phyloP scores from a whole-genome alignment of 345 rosid species.

The Diplotaxis tenuifolia region DNA sequence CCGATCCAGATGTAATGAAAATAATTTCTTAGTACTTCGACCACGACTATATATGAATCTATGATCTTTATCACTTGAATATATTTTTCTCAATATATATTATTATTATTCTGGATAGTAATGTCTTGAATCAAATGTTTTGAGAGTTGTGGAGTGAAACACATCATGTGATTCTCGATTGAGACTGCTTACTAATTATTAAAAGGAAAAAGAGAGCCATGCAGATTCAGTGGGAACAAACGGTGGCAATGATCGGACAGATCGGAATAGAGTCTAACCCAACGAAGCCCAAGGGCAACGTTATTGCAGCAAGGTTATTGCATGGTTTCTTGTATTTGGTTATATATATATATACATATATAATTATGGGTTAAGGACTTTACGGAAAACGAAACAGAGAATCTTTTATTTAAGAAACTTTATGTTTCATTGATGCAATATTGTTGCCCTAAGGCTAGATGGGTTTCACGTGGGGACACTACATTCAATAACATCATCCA shows the following conservation, averaged over 20 bases:
- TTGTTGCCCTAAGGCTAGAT: neutral
- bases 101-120: neutral
- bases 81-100: neutral
- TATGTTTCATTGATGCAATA: too few species aligned
- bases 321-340: too few species aligned
- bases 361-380: too few species aligned
- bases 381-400: too few species aligned
- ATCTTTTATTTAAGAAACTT: too few species aligned
- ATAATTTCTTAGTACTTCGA: neutral
- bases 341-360: too few species aligned
- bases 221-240: neutral
- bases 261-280: neutral
- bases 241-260: conserved; percentile 4
- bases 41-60: neutral
- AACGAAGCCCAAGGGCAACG: neutral
- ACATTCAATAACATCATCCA: neutral
- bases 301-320: too few species aligned
- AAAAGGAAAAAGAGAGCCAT: conserved; percentile 1
- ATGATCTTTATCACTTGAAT: neutral
- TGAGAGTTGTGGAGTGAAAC: neutral
- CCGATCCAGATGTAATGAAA: neutral
- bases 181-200: neutral
- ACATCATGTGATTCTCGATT: neutral
- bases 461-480: neutral
- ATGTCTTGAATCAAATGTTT: neutral